Percentiles rank a stretch among this genome's conserved stretches.
These are phyloP conservation scores for Ophiorrhiza pumila DNA, from an alignment of 257 asterid genomes.

Conservation along the genomic window DNA sequence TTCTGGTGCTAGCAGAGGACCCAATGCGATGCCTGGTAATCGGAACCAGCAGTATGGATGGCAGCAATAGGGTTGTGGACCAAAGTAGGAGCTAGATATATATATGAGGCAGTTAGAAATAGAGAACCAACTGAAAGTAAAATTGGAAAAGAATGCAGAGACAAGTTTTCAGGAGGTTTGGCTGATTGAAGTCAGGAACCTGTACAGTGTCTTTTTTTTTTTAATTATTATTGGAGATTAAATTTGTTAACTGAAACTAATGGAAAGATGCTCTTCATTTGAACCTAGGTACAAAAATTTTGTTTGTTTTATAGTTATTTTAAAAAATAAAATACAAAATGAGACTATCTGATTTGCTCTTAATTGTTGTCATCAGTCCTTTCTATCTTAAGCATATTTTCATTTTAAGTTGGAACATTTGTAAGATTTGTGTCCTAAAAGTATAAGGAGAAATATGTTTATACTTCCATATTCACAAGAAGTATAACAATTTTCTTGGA, in stretches of 20 bases:
- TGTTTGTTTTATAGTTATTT: too few relatives aligned
- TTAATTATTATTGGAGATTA: not conserved
- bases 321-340: too few relatives aligned
- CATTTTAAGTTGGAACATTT: too few relatives aligned
- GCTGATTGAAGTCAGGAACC: constrained; percentile 2
- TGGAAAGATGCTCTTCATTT: not conserved
- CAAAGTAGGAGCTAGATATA: constrained; percentile 6
- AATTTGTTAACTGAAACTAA: not conserved
- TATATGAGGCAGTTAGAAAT: not conserved
- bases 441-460: too few relatives aligned
- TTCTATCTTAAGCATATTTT: too few relatives aligned
- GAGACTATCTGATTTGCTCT: too few relatives aligned
- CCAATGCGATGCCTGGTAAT: constrained; percentile 47
- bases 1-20: constrained; percentile 62
- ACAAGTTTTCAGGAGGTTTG: constrained; percentile 12
- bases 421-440: too few relatives aligned
- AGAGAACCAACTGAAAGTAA: constrained; percentile 11
- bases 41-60: constrained; percentile 87
- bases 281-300: not conserved
- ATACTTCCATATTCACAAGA: too few relatives aligned
- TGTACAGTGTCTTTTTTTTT: constrained; percentile 18
- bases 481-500: too few relatives aligned
- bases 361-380: too few relatives aligned
- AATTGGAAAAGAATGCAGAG: constrained; percentile 5
- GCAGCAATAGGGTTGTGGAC: constrained; percentile 54